phyloP scores from a whole-genome alignment of 371 early-diverging fungal species.

The Hamiltosporidium tvaerminnensis region DNA sequence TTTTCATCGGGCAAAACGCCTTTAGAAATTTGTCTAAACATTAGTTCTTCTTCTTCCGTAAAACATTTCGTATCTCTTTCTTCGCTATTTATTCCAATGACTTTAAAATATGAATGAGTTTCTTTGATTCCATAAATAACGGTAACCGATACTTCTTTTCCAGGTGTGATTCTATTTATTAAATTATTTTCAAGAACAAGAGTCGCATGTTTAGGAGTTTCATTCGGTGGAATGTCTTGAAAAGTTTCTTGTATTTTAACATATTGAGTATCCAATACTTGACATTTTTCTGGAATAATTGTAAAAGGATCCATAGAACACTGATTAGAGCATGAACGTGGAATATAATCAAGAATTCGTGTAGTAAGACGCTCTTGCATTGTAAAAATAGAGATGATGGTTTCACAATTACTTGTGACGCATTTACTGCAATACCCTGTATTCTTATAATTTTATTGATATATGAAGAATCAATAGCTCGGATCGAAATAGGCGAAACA shows the following conservation, averaged over 20 bases:
- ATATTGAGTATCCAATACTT: constrained; percentile 84
- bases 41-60: constrained; percentile 74
- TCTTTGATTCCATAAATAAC: constrained; percentile 58
- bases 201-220: constrained; percentile 81
- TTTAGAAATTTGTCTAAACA: constrained; percentile 67
- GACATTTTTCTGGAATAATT: constrained; percentile 77
- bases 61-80: constrained; percentile 56
- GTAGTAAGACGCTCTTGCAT: constrained; percentile 43
- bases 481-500: neutral
- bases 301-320: constrained; percentile 71
- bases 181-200: constrained; percentile 61
- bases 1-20: constrained; percentile 46
- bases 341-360: constrained; percentile 3
- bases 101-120: constrained; percentile 14
- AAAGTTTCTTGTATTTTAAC: constrained; percentile 92
- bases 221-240: constrained; percentile 91
- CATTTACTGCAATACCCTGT: constrained; percentile 50
- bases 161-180: constrained; percentile 66
- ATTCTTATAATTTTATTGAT: constrained; percentile 48
- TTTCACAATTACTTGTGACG: constrained; percentile 34
- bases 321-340: constrained; percentile 43
- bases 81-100: constrained; percentile 28
- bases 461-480: neutral
- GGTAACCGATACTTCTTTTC: constrained; percentile 72
- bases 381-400: constrained; percentile 41